Percentiles rank a stretch among this genome's conserved stretches.
Evolutionary conservation across 768 basidiomycete genomes (phyloP).

Genomic region (Lactarius psammicola): DNA sequence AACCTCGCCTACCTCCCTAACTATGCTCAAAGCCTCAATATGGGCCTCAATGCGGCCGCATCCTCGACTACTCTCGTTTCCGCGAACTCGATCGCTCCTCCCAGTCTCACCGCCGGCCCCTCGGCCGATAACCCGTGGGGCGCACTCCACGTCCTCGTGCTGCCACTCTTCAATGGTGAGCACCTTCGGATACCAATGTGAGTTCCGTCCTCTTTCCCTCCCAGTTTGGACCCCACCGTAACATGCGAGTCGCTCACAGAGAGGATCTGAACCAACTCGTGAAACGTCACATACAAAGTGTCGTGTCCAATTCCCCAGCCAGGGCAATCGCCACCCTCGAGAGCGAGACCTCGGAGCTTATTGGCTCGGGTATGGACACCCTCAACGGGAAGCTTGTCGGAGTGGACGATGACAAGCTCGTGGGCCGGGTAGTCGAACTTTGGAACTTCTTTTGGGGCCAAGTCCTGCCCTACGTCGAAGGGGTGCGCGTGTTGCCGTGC

Average conservation of each 20-base stretch:
- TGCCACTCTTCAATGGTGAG: slow-evolving; percentile 91
- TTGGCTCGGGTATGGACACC: slow-evolving; percentile 88
- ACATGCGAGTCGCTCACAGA: slow-evolving; percentile 42
- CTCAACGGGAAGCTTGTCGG: slow-evolving; percentile 79
- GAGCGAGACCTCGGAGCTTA: slow-evolving; percentile 76
- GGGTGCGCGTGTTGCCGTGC: slow-evolving; percentile 54
- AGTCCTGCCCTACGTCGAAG: slow-evolving; percentile 83
- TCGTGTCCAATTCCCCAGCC: slow-evolving; percentile 69
- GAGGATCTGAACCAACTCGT: slow-evolving; percentile 88
- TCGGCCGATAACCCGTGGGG: slow-evolving; percentile 75
- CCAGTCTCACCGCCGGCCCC: slow-evolving; percentile 33
- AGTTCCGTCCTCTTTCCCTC: slow-evolving; percentile 30
- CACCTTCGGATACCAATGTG: slow-evolving; percentile 82
- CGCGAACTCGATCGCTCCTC: slow-evolving; percentile 26
- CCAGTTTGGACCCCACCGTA: not conserved
- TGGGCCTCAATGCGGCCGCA: slow-evolving; percentile 47
- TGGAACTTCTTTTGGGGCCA: slow-evolving; percentile 96
- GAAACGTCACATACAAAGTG: slow-evolving; percentile 70
- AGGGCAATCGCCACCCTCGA: slow-evolving; percentile 74
- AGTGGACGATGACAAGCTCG: slow-evolving; percentile 74
- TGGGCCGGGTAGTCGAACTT: slow-evolving; percentile 76
- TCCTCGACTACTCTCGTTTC: slow-evolving; percentile 45
- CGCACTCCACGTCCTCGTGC: slow-evolving; percentile 77
- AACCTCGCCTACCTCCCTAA: slow-evolving; percentile 53
- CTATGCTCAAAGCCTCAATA: slow-evolving; percentile 51